A percentile compares a stretch with the other conserved stretches of the same genome.
Evolutionary conservation across 2,329 filamentous ascomycete species (phyloP).

Genomic region (Penicillium sp.): DNA sequence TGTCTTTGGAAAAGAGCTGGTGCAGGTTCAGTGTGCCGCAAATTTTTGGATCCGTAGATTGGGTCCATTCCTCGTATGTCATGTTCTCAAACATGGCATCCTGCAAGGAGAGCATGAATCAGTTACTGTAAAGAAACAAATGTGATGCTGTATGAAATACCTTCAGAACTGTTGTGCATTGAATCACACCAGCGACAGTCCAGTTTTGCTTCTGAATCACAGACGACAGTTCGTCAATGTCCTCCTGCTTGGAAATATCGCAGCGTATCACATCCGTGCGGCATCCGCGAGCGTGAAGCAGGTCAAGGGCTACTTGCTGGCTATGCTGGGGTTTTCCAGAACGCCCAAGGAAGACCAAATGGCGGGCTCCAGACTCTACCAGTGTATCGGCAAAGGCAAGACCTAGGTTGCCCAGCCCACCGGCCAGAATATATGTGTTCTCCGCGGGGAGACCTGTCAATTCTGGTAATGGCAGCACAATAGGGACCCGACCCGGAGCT

Average conservation of each 20-base stretch:
- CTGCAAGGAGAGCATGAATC: constrained; percentile 1
- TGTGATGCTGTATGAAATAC: neutral
- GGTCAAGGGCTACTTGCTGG: constrained; percentile 13
- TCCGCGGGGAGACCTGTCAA: constrained; percentile 5
- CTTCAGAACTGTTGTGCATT: constrained; percentile 19
- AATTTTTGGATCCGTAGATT: constrained; percentile 14
- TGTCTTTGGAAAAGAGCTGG: constrained; percentile 3
- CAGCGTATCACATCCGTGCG: constrained; percentile 14
- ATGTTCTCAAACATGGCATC: constrained; percentile 23
- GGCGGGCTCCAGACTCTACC: constrained; percentile 15
- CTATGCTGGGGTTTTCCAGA: constrained; percentile 11
- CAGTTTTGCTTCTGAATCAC: constrained; percentile 13
- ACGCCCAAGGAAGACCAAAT: constrained; percentile 22
- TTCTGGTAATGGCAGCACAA: constrained; percentile 11
- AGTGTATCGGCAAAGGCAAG: constrained; percentile 18
- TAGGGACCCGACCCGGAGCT: constrained; percentile 12
- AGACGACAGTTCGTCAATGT: constrained; percentile 12
- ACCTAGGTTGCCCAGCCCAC: constrained; percentile 22
- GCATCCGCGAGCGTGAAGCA: constrained; percentile 11
- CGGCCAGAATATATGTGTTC: constrained; percentile 20
- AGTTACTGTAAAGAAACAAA: neutral
- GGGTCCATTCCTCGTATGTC: constrained; percentile 13
- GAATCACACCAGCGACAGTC: constrained; percentile 16
- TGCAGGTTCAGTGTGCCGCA: constrained; percentile 16
- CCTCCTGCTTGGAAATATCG: constrained; percentile 12